Base-by-base conservation (phyloP, 2,329 filamentous ascomycete genomes). In the Penicillium sp. region DNA sequence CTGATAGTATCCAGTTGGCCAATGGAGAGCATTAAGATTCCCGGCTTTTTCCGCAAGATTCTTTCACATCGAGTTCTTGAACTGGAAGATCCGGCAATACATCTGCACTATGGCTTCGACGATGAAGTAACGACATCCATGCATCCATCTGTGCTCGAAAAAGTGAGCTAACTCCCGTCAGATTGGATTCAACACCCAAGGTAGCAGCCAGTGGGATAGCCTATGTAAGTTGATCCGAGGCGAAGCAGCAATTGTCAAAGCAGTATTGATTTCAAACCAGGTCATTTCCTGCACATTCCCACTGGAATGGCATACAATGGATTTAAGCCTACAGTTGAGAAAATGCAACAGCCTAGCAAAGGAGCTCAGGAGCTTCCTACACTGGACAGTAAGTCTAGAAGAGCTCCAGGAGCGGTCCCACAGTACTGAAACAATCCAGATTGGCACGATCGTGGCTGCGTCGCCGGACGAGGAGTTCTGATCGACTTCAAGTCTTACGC, bases 401-500 rank as follows among this genome's bases (percentile, higher is more conserved):
- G 5, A 11, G 18, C 17, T 10, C 13, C 10, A 21, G 2, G 4
- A 14, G 8, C n/a, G 10, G 13, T 18, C 20, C 17, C 29, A n/a
- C n/a, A n/a, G n/a, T 29, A 48, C 38, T 26, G 23, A 27, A 56
- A 0, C n/a, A 51, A 47, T 5, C 41, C 48, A 71, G 50, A 64
- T 33, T 68, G 65, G 64, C 54, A 67, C 21, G 51, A 61, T 8
- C 73, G 65, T 2, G 72, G 73, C 23, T 47, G 50, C 14, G 67
- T 78, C 5, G 71, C 71, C 2, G 75, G 74, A 2, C 68, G 76
- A 1, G 75, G 74, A 14, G 63, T 78, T 2, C 60, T 79, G 0
- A 58, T 78, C 0, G 79, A 82, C 55, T 80, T 74, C 38, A 70
- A 67, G 34, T 50, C 62, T 7, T 87, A 82, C 74, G 52, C 81